Evolutionary conservation across 306 rosid species (phyloP), one percentile per base, ranked within the genome.

Genomic region (Chamaecrista fasciculata): DNA sequence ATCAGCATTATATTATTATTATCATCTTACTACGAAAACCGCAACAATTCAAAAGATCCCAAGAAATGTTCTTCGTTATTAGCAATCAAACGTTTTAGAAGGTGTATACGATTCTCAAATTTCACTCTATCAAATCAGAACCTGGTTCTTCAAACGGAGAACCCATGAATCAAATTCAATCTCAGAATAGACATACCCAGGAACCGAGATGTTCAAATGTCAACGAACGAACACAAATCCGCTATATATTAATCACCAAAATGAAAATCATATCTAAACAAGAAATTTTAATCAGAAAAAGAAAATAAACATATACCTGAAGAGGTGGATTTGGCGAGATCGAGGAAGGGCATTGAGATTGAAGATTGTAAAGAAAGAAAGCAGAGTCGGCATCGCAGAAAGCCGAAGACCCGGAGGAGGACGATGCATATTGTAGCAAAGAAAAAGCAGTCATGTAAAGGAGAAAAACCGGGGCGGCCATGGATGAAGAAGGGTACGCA

Each of bases 331-430:
- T 75, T 37, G 88, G 80, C 29, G 79, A 66, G 74, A 74, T 46
- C 72, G 73, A 58, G 28, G 52, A 58, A 15, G 91, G 84, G 75
- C 91, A 91, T 70, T 84, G 97, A 67, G 91, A 91, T 80, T 84
- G 85, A 77, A 88, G 76, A 19, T 50, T 53, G 48, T 58, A 65
- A 15, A 80, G 70, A 66, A 88, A 88, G 1, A 79, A 57, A 74
- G 67, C 34, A 34, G 78, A 63, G 25, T 81, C 80, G 15, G 56
- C 73, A 19, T 61, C 73, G 74, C 89, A 81, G 16, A 55, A 2
- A 50, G 57, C 46, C 26, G 71, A 64, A 49, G 81, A 26, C 1
- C 80, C 57, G 58, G 67, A 50, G 0, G 80, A 71, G 21, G 77
- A 74, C 15, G 75, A 81, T 31, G 42, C 87, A 28, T 42, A 64